Conservation (phyloP, 257 asterid species). For the Thymus quinquecostatus region DNA sequence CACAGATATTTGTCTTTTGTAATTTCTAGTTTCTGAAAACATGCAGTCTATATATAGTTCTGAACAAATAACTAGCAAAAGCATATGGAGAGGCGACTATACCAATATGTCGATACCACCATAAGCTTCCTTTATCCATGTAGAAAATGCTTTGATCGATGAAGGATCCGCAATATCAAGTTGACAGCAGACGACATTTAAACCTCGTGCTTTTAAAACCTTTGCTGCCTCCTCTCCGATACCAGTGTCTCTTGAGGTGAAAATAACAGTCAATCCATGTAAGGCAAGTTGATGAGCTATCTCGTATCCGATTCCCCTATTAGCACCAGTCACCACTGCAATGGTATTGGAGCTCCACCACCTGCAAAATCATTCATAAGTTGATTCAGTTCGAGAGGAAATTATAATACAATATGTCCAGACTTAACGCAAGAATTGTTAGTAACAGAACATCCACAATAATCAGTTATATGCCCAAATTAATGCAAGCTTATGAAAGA, state of each 20-base stretch:
- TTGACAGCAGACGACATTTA: conserved; percentile 67
- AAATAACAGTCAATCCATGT: conserved; percentile 75
- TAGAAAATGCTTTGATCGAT: conserved; percentile 58
- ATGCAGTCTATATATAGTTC: neutral
- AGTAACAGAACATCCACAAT: neutral
- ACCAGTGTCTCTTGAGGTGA: conserved; percentile 67
- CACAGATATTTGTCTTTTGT: neutral
- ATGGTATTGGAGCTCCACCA: conserved; percentile 83
- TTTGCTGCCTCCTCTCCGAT: conserved; percentile 74
- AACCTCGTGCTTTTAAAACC: conserved; percentile 64
- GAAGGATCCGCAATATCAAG: conserved; percentile 69
- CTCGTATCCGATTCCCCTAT: conserved; percentile 94
- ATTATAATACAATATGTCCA: neutral
- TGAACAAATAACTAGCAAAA: conserved; percentile 3
- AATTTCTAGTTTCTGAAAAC: conserved; percentile 5
- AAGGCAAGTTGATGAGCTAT: conserved; percentile 72
- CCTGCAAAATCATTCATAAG: conserved; percentile 40
- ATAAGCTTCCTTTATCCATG: conserved; percentile 62
- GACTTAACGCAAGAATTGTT: neutral
- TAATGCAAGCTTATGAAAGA: neutral
- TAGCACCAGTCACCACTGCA: conserved; percentile 96
- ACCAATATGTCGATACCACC: conserved; percentile 90
- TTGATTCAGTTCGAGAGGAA: neutral
- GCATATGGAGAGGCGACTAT: conserved; percentile 20
- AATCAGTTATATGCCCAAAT: neutral